A percentile compares a stretch with the other conserved stretches of the same genome.
Evolutionary conservation across 2,329 filamentous ascomycete genomes (phyloP).

Genomic region (Neofusicoccum ribis): DNA sequence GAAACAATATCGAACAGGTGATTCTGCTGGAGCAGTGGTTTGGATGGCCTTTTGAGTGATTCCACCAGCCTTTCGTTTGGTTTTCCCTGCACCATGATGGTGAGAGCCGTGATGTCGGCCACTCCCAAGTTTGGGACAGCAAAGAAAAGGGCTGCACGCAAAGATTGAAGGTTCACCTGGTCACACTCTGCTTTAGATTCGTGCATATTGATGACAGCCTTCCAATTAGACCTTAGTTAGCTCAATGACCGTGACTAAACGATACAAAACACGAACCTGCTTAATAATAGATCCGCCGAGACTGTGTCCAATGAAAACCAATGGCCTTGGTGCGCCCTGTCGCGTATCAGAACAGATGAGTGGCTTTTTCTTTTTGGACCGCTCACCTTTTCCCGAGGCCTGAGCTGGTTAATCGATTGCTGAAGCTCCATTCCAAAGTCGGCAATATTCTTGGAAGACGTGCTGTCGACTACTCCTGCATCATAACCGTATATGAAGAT

Average conservation of each 20-base stretch:
- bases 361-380: no score
- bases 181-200: neutral
- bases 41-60: neutral
- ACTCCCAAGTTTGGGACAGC: neutral
- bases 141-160: neutral
- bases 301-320: neutral
- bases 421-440: neutral
- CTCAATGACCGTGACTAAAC: no score
- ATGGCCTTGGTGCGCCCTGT: neutral
- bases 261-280: neutral
- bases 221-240: neutral
- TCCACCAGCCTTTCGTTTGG: neutral
- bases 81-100: neutral
- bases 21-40: neutral
- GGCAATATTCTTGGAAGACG: neutral
- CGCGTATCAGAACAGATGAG: neutral
- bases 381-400: neutral
- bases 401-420: neutral
- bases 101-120: neutral
- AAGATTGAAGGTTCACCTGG: neutral
- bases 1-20: neutral
- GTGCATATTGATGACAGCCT: neutral
- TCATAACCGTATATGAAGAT: neutral
- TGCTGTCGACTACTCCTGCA: neutral
- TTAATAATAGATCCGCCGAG: neutral